Base-by-base conservation (phyloP, 495 filamentous ascomycete species). In the Antarctomyces pellizariae region DNA sequence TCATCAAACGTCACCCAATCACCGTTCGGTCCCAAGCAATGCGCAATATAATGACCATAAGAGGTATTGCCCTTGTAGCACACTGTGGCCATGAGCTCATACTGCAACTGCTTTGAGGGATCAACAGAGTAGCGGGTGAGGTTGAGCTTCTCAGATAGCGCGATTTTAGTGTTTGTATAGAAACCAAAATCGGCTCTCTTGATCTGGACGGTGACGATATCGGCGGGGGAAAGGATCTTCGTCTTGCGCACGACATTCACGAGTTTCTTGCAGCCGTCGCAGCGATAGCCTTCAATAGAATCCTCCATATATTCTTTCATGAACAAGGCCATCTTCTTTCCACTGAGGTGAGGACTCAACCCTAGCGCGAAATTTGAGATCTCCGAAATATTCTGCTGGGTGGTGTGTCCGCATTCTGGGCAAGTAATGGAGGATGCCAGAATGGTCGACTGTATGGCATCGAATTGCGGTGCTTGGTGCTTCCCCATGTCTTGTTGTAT, bases 1-100 rank as follows among this genome's bases (percentile, higher is more conserved):
- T 42, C 39, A 13, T 42, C 26, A 16, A 35, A 42, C 2, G 23
- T 12, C n/a, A 10, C n/a, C 39, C 39, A 42, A 3, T 18, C 15
- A 3, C 20, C 17, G 22, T 38, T 2, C 20, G 9, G 9, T 17
- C 30, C 15, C 26, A 31, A 1, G 39, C 36, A 13, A 16, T 21
- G 10, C 29, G 31, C n/a, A 12, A 25, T 17, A 16, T 42, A 42
- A 21, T 42, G 39, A 13, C 39, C 39, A n/a, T 8, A 18, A 3
- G 16, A 13, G 0, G 13, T 9, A 6, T 11, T 31, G 10, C 39
- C 39, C 2, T 8, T 9, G 23, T 42, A 36, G 3, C 13, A 14
- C 4, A 42, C 22, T 2, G 38, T 31, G 4, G 39, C 28, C 1
- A 10, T 9, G 3, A 42, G 29, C 8, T 36, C 12, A 28, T 42